Base-by-base conservation (phyloP, 1,284 basidiomycete species). In the Vanrija sp. region DNA sequence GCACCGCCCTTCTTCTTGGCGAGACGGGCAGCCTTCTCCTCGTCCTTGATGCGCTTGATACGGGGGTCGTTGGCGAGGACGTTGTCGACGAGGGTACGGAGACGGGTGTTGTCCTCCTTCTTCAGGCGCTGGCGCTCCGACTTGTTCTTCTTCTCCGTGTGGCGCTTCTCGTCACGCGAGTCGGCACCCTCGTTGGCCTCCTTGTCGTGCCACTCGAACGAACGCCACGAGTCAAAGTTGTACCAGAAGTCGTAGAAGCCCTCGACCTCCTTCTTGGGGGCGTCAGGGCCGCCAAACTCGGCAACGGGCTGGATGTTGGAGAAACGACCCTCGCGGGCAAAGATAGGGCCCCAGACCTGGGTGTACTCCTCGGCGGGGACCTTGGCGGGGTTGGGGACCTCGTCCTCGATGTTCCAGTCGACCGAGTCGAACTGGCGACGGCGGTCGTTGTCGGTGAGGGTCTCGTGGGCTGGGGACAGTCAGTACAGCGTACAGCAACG, bases 91-190 rank as follows among this genome's bases (percentile, higher is more conserved):
- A 98, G 81, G 48, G 81, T 81, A 54, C 96, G 87, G 40, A 98
- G 77, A 67, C 94, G 88, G 3, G 91, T 88, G 55, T 86, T 98
- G 79, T 98, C 96, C 71, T 97, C 96, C 83, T 97, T 98, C 83
- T 98, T 98, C 77, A 92, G 83, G 55, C 91, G 85, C 3, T 91
- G 88, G 45, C 96, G 91, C 79, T 98, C 96, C 21, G 89, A 81
- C 78, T 96, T 95, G 86, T 98, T 98, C 84, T 98, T 98, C 83
- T 98, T 98, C 80, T 98, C 96, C 7, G 91, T 92, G 80, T 94
- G 97, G 43, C 96, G 89, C 80, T 98, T 98, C 75, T 98, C 94
- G 75, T 98, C 95, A 64, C 96, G 95, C 88, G 84, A 91, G 75
- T 98, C 95, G 62, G 88, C 91, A 26, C 95, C 95, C 78, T 98